These are phyloP conservation scores for Aureobasidium sp. DNA, from an alignment of 2,329 filamentous ascomycete genomes.

Conservation along the genomic window DNA sequence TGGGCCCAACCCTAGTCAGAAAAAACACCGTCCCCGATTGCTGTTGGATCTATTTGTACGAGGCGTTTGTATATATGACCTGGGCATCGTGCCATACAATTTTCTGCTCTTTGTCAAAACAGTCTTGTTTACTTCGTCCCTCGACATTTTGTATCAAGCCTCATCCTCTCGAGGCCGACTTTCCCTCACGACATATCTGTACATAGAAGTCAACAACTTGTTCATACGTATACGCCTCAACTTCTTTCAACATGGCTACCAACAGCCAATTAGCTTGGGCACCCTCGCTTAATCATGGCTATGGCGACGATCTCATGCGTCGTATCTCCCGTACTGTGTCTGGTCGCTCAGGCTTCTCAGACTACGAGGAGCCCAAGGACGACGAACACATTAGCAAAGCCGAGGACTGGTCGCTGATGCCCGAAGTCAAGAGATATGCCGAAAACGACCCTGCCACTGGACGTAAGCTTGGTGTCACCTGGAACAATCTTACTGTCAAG, in stretches of 20 bases:
- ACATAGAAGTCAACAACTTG: not conserved
- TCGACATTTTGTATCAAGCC: not conserved
- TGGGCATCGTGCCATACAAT: not conserved
- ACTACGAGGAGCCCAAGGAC: constrained; percentile 20
- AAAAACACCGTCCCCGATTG: constrained; percentile 4
- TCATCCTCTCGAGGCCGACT: not conserved
- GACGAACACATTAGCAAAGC: constrained; percentile 33
- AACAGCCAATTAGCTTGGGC: constrained; percentile 9
- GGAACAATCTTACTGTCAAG: constrained; percentile 1
- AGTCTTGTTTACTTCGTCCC: not conserved
- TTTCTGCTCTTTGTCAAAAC: not conserved
- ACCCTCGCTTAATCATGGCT: constrained; percentile 3
- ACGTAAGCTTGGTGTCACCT: constrained; percentile 38
- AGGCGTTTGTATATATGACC: constrained; percentile 17
- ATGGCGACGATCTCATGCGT: constrained; percentile 17
- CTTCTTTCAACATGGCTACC: constrained; percentile 9
- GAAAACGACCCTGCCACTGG: constrained; percentile 52
- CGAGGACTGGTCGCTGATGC: constrained; percentile 57
- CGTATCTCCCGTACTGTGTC: constrained; percentile 18
- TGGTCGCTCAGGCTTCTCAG: constrained; percentile 7
- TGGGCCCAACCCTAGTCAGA: not conserved
- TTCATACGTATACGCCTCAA: not conserved
- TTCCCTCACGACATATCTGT: not conserved
- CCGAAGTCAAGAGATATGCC: constrained; percentile 50
- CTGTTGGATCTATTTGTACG: not conserved